phyloP scores from a whole-genome alignment of 352 stramenopile genomes.

The Vaucheria bursata region DNA sequence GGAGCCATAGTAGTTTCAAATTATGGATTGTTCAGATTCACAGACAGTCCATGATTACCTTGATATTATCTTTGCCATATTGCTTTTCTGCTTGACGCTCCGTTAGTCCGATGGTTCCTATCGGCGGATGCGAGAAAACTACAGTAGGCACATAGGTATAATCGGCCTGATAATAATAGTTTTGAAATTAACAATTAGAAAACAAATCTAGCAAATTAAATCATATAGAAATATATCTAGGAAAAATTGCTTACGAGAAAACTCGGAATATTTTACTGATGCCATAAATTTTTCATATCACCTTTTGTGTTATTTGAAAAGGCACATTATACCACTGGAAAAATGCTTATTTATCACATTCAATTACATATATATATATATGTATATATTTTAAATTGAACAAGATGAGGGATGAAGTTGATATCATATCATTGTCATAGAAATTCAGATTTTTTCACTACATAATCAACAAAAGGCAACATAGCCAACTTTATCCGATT shows the following conservation, averaged over 20 bases:
- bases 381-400: too few relatives aligned
- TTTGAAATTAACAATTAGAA: neutral
- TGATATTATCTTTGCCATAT: conserved; percentile 79
- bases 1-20: neutral
- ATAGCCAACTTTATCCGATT: too few relatives aligned
- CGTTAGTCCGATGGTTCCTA: conserved; percentile 86
- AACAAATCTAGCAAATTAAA: neutral
- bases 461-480: too few relatives aligned
- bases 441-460: too few relatives aligned
- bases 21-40: neutral
- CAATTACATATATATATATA: too few relatives aligned
- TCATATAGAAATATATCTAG: neutral
- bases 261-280: too few relatives aligned
- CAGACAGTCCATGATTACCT: conserved; percentile 52
- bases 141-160: conserved; percentile 73
- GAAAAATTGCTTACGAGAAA: neutral
- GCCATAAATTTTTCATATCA: too few relatives aligned
- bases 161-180: neutral
- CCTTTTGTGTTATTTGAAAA: too few relatives aligned
- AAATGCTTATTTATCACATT: too few relatives aligned
- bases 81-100: conserved; percentile 72
- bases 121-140: conserved; percentile 90
- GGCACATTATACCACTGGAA: too few relatives aligned
- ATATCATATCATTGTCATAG: too few relatives aligned
- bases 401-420: too few relatives aligned